Base-by-base conservation (phyloP, 2,329 filamentous ascomycete species). In the Aspergillus unguis region DNA sequence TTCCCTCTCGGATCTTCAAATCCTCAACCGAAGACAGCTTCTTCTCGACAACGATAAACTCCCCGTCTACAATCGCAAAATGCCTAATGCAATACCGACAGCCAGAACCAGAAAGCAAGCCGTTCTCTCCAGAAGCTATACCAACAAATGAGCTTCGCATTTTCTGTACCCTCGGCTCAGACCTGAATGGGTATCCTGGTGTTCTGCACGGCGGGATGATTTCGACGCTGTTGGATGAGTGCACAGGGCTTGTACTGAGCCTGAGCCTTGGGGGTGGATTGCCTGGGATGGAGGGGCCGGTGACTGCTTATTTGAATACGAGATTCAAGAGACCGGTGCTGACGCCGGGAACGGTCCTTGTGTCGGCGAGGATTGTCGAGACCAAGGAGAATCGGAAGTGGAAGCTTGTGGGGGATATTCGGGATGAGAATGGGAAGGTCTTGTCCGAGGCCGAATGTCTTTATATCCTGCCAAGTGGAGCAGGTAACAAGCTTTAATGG, bases 161-260 rank as follows among this genome's bases (percentile, higher is more conserved):
- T 17, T 64, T 68, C 58, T 63, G 61, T 51, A 60, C 59, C 27
- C 60, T 68, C 33, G 65, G 65, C 11, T 45, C 45, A 4, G 62
- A 58, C 6, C 36, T 67, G 37, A 65, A 65, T 27, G 64, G 64
- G 17, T 62, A 63, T 31, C 61, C 64, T 1, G 54, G 58, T 10
- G 52, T 64, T 1, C 52, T 68, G 7, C 65, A 68, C 42, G 65
- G 65, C 35, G 65, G 65, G 7, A 60, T 66, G 27, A 57, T 62
- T 3, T 59, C 61, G 6, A 58, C 60, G 4, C 44, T 68, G 5
- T 47, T 68, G 10, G 65, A 68, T 43, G 63, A 64, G 52, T 54
- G 47, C 11, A 61, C 63, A 50, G 64, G 62, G 3, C 33, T 62
- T 1, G 46, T 62, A 3, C 29, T 63, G 28, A 50, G 45, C 3